Evolutionary conservation across 2,329 filamentous ascomycete genomes (phyloP).

Genomic region (Pseudogymnoascus sp.): DNA sequence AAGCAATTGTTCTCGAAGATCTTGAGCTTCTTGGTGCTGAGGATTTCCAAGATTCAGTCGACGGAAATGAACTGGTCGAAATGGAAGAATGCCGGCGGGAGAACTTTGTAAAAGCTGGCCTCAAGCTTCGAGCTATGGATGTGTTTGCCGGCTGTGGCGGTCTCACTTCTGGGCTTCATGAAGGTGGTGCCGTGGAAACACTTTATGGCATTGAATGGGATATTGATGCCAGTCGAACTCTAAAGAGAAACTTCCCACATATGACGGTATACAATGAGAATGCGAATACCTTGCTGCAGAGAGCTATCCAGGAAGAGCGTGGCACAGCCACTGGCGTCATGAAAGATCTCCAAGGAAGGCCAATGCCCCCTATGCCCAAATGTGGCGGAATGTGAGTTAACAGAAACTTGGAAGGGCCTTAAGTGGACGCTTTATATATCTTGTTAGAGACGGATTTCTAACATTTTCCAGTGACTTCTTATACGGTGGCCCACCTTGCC

Average conservation of each 20-base stretch:
- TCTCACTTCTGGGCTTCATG: neutral
- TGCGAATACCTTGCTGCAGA: conserved; percentile 13
- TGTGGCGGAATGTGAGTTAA: conserved; percentile 13
- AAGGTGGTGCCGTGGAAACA: neutral
- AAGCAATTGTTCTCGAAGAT: neutral
- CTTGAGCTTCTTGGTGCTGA: neutral
- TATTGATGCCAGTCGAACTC: neutral
- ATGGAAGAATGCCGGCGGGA: neutral
- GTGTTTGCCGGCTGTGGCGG: conserved; percentile 8
- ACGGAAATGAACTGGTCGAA: neutral
- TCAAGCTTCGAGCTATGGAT: conserved; percentile 7
- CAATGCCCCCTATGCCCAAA: conserved; percentile 13
- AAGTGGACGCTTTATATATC: neutral
- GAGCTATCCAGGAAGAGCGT: conserved; percentile 12
- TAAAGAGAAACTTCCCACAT: conserved; percentile 7
- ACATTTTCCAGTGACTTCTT: conserved; percentile 14
- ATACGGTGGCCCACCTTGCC: conserved; percentile 18
- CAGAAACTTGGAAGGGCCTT: neutral
- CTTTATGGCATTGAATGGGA: conserved; percentile 6
- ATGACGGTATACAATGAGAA: conserved; percentile 13
- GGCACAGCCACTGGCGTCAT: conserved; percentile 8
- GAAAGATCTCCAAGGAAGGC: conserved; percentile 11
- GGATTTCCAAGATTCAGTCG: neutral
- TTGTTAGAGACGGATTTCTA: neutral
- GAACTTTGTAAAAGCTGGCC: neutral